Base-by-base conservation (phyloP, 768 basidiomycete genomes). In the Boletus insuetus region DNA sequence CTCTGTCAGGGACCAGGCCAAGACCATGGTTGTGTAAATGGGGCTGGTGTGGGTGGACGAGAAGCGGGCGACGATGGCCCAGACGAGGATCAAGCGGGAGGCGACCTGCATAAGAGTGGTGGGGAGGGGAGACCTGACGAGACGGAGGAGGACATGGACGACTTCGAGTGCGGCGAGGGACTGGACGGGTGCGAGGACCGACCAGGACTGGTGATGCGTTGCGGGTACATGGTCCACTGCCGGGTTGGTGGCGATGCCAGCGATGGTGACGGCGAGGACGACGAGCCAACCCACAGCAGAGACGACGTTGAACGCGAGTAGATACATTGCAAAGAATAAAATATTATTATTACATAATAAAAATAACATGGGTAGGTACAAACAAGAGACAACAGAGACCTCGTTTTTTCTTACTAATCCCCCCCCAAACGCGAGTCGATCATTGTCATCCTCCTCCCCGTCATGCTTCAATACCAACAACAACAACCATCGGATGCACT, bases 1-100 rank as follows among this genome's bases (percentile, higher is more conserved):
- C 73, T 99, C 97, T 16, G 94, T 91, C 48, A 86, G 57, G 0
- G 91, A 87, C 97, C 97, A 98, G 0, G 95, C 89, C 57, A 96
- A 72, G 51, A 98, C 81, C 93, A 98, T 96, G 47, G 87, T 85
- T 7, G 91, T 82, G 75, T 91, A 98, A 26, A 94, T 67, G 4
- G 97, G 91, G 65, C 83, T 86, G 4, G 76, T 67, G 59, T 83
- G 88, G 26, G 89, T 89, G 55, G 60, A 53, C 24, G 64, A 39
- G 48, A 64, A 68, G 57, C 67, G 65, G 10, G 61, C 55, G 41
- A 64, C 81, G 54, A 98, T 80, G 20, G 84, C 89, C 94, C 93
- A 98, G 3, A 98, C 84, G 41, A 93, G 76, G 71, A 87, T 86
- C 4, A 98, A 76, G 39, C 94, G 77, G 58, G 87, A 90, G 0